Evolutionary conservation across 169 alveolate species (phyloP).

Genomic region (Plasmodium gaboni): DNA sequence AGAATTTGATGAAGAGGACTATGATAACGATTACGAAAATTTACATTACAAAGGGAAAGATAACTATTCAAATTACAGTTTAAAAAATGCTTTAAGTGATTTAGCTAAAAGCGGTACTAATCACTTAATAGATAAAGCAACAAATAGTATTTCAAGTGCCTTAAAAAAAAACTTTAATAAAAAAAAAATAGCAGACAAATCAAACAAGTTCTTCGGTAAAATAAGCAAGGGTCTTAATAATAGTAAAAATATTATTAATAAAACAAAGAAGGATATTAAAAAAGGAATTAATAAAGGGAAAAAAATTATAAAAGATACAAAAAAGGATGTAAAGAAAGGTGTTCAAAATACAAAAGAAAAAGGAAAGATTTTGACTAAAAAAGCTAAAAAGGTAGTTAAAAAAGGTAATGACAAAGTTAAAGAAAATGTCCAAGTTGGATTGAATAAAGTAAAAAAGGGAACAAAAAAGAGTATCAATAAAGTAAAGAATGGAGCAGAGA

Average conservation of each 20-base stretch:
- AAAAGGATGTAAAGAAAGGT: too few species aligned
- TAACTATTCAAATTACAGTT: not conserved
- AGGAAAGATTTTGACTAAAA: not conserved
- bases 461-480: constrained; percentile 15
- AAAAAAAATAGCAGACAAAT: constrained; percentile 25
- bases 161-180: constrained; percentile 22
- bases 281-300: constrained; percentile 1
- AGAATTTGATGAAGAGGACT: not conserved
- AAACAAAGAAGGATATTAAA: not conserved
- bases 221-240: constrained; percentile 24
- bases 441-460: constrained; percentile 1
- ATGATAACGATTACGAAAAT: not conserved
- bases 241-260: not conserved
- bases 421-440: too few species aligned
- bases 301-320: not conserved
- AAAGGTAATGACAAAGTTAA: not conserved
- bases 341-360: too few species aligned
- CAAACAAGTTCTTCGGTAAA: constrained; percentile 10
- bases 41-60: not conserved
- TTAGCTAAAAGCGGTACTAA: constrained; percentile 27
- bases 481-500: constrained; percentile 15
- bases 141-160: constrained; percentile 14
- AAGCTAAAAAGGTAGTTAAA: constrained; percentile 5
- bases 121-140: constrained; percentile 25
- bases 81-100: constrained; percentile 8